Base-by-base conservation (phyloP, 78 protist genomes). In the Tieghemostelium lacteum region DNA sequence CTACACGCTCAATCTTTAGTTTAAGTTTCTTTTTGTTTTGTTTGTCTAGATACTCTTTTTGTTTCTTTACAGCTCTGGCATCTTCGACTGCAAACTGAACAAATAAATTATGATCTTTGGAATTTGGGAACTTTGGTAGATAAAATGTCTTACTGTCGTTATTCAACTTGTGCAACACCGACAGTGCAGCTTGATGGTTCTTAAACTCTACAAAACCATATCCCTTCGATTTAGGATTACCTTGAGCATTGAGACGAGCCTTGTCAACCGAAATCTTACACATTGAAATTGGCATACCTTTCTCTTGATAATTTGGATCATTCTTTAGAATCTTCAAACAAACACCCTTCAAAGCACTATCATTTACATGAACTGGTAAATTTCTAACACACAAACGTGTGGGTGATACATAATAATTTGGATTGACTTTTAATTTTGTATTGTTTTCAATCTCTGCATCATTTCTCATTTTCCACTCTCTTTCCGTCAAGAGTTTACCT, bases 341-440 rank as follows among this genome's bases (percentile, higher is more conserved):
- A 0, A 54, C 61, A 10, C 3, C 6, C 42, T 69, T 83, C 50
- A 83, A 45, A 0, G 28, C 45, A 0, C 26, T 31, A 42, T 83
- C 91, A 0, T 33, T 40, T 0, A 83, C 78, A 3, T 49, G 36
- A 5, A 70, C 10, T 55, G 91, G 91, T 2, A 83, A n/a, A 24
- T 83, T 83, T 60, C 91, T 66, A 33, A 83, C 6, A 42, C 91
- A 83, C 3, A 83, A 33, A 40, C 91, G 52, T 3, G 78, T 69
- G 28, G 91, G 91, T 5, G 91, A 83, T 33, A 83, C 91, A 34
- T 58, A 83, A 52, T 83, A 83, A 58, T 83, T 83, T 26, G 91
- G 91, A 33, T 83, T 83, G 3, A 83, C 54, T 73, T 83, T 83
- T 24, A 83, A 45, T 57, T 83, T 83, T 0, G 49, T 29, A 54